phyloP scores from a whole-genome alignment of 2,329 filamentous ascomycete species.

The Venturia aucupariae region DNA sequence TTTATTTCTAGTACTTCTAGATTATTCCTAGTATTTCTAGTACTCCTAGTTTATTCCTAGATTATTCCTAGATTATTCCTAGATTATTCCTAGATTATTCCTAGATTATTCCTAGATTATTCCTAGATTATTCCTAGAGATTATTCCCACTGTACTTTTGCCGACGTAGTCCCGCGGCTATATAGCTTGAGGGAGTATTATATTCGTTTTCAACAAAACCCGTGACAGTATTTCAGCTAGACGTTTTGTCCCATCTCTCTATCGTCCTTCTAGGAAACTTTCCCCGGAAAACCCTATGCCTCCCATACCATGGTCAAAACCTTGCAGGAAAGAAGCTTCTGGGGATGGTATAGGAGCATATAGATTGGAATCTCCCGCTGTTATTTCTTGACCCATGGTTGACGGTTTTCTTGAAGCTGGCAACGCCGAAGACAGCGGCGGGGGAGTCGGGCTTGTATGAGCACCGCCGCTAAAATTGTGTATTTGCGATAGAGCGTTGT shows the following conservation, averaged over 20 bases:
- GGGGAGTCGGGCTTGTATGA: neutral
- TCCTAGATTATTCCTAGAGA: too few species aligned
- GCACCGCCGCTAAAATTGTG: neutral
- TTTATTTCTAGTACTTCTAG: too few species aligned
- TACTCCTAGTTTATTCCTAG: too few species aligned
- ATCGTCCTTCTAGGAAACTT: neutral
- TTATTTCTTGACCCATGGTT: neutral
- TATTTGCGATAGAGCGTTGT: neutral
- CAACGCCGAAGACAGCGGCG: neutral
- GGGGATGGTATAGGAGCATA: neutral
- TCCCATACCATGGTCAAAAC: neutral
- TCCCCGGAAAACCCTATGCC: neutral
- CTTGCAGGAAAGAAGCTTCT: neutral
- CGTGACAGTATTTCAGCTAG: neutral
- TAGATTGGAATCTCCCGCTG: neutral
- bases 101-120: too few species aligned
- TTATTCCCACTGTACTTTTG: too few species aligned
- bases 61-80: too few species aligned
- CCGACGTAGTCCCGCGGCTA: too few species aligned
- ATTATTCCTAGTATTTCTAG: too few species aligned
- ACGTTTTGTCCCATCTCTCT: neutral
- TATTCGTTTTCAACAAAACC: too few species aligned
- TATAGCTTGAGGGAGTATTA: too few species aligned
- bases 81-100: too few species aligned
- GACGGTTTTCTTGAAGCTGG: neutral